Conservation (phyloP, 305 asterid species). For the Fraxinus sp. region DNA sequence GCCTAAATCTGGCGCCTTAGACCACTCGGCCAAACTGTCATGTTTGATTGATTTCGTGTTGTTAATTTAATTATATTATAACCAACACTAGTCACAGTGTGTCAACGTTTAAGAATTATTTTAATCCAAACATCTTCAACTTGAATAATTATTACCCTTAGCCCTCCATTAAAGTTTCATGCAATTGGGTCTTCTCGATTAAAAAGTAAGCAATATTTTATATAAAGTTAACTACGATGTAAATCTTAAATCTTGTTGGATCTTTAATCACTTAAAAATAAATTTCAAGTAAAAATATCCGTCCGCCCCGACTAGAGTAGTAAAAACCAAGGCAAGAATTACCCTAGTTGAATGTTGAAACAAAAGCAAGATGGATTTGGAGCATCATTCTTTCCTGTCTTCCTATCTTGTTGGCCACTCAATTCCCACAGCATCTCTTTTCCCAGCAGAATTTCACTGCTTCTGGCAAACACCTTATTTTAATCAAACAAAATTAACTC, state of each 20-base stretch:
- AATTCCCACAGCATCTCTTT: background rate
- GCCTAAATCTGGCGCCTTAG: conserved; percentile 95
- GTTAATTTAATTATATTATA: too few relatives aligned
- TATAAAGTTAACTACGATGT: background rate
- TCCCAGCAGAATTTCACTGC: conserved; percentile 9
- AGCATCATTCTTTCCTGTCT: background rate
- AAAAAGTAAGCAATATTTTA: background rate
- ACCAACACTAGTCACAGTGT: background rate
- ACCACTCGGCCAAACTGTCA: conserved; percentile 98
- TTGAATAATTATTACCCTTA: too few relatives aligned
- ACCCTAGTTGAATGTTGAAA: background rate
- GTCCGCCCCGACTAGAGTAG: background rate
- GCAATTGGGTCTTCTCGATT: background rate
- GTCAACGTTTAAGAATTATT: background rate
- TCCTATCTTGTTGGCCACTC: conserved; percentile 5
- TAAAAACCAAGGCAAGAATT: background rate
- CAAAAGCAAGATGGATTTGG: background rate
- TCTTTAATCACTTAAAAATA: too few relatives aligned
- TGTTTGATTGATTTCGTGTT: too few relatives aligned
- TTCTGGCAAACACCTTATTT: background rate
- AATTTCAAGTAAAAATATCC: background rate
- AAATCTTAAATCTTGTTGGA: background rate
- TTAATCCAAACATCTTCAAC: background rate
- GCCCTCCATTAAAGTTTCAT: background rate
- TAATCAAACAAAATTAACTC: background rate